Base-by-base conservation (phyloP, 75 land plant species). In the Cupressus sempervirens region DNA sequence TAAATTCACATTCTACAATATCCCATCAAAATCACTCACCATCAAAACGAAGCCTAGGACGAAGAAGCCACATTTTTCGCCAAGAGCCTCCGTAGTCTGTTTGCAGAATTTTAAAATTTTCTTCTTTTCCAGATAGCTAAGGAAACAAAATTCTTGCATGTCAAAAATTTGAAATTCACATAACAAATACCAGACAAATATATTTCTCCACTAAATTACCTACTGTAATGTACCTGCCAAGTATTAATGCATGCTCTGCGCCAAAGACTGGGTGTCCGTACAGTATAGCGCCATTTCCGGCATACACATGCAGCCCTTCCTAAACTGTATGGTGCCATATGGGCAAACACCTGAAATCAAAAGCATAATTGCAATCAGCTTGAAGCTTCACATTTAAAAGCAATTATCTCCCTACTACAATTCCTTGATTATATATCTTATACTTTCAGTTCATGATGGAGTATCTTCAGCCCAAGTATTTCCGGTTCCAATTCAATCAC, bases 261-360 rank as follows among this genome's bases (percentile, higher is more conserved):
- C 99, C 99, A 97, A 67, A 97, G 90, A 35, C 81, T 85, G 23
- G 99, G 99, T 85, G 87, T 93, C 13, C 99, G 91, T 70, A 93
- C 91, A 4, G 96, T 90, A 88, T 96, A 96, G 32, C 91, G 93
- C 99, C 99, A 97, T 80, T 97, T 97, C 67, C 98, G 93, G 86
- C 99, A 97, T 58, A 97, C 99, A 91, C 99, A 97, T 54, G 94
- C 89, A 48, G 98, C 99, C 87, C 89, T 90, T 34, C 99, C 99
- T 68, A 97, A 81, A 73, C 82, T 84, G 85, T 97, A 96, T 34
- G 99, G 94, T 76, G 88, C 86, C 95, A 96, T 88, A 67, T 93
- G 81, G 45, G 92, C 74, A 88, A 96, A 97, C 62, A 97, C 89
- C 99, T 97, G 88, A 79, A 26, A 34, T 82, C n/a, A 81, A 34